These are phyloP conservation scores for Podospora bellae-mahoneyi DNA, from an alignment of 495 filamentous ascomycete genomes.

Conservation along the genomic window DNA sequence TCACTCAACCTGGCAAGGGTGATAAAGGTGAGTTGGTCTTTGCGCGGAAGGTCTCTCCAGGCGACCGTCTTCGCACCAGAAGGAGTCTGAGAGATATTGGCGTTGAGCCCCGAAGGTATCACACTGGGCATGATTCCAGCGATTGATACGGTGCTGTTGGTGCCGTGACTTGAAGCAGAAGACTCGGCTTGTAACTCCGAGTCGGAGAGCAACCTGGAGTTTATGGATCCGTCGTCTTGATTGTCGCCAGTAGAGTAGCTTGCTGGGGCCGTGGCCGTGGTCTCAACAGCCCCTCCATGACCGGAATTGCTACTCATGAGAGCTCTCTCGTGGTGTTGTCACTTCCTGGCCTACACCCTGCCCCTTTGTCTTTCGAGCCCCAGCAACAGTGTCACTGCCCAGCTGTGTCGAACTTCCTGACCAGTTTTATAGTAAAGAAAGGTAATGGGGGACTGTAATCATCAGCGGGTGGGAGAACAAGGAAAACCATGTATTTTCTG, in stretches of 20 bases:
- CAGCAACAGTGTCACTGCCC: too few relatives aligned
- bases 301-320: background rate
- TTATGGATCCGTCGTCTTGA: background rate
- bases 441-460: too few relatives aligned
- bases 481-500: too few relatives aligned
- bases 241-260: background rate
- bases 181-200: background rate
- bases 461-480: too few relatives aligned
- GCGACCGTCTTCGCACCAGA: conserved; percentile 43
- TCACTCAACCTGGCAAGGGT: conserved; percentile 73
- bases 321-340: background rate
- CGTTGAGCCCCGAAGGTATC: background rate
- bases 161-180: background rate
- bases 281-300: background rate
- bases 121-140: background rate
- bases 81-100: background rate
- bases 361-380: too few relatives aligned
- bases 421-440: too few relatives aligned
- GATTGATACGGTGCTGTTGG: background rate
- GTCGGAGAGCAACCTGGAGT: background rate
- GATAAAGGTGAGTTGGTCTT: conserved; percentile 70
- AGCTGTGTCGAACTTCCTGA: too few relatives aligned
- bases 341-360: background rate
- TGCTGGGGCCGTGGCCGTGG: background rate
- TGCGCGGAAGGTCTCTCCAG: conserved; percentile 69